Evolutionary conservation across 345 rosid genomes (phyloP).

Genomic region (Aethionema arabicum): DNA sequence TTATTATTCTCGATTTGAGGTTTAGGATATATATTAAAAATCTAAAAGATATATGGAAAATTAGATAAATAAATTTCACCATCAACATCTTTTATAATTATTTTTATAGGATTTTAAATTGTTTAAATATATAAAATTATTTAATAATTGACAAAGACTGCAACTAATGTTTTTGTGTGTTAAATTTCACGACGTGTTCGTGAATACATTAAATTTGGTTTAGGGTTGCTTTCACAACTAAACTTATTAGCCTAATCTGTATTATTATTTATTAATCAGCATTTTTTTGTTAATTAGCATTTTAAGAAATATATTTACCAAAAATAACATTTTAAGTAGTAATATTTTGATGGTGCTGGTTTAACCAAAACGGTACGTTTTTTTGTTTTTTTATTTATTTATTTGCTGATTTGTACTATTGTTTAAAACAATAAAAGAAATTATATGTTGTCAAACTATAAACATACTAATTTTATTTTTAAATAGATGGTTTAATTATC

Average conservation of each 20-base stretch:
- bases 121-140: no score
- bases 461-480: no score
- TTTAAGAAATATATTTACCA: not conserved
- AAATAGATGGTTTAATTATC: no score
- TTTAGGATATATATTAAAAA: conserved; percentile 2
- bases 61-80: no score
- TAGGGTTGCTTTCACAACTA: conserved; percentile 35
- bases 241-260: conserved; percentile 23
- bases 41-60: conserved; percentile 10
- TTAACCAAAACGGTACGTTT: conserved; percentile 23
- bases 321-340: no score
- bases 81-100: no score
- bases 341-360: conserved; percentile 14
- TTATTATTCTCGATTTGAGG: conserved; percentile 20
- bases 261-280: not conserved
- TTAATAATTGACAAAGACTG: no score
- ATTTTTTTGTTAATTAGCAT: not conserved
- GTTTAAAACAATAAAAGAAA: no score
- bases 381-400: not conserved
- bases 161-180: not conserved
- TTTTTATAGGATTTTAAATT: no score
- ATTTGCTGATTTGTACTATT: not conserved
- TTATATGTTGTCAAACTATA: no score
- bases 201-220: conserved; percentile 19
- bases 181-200: conserved; percentile 23